Conservation (phyloP, 1,284 basidiomycete genomes). For the Trichosporon coremiiforme region DNA sequence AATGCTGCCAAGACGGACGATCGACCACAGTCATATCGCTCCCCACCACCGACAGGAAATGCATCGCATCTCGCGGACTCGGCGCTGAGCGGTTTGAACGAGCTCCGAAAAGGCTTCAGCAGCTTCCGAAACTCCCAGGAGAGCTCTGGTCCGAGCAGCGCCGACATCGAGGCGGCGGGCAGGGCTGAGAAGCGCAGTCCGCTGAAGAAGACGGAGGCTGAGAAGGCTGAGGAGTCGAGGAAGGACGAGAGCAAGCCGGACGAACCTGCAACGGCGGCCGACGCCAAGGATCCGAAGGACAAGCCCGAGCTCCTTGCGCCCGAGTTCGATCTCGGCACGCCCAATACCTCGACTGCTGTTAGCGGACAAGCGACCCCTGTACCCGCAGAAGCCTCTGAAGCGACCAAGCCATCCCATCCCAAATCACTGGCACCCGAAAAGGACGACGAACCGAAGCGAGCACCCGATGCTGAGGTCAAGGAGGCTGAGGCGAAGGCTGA, state of each 20-base stretch:
- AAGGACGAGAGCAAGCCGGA: neutral
- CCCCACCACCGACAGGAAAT: neutral
- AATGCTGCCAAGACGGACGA: neutral
- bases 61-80: constrained; percentile 43
- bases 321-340: neutral
- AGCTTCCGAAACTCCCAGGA: constrained; percentile 27
- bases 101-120: constrained; percentile 33
- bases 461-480: neutral
- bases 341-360: constrained; percentile 4
- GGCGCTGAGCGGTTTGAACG: constrained; percentile 43
- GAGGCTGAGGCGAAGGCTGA: constrained; percentile 3
- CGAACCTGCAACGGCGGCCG: neutral
- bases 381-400: neutral
- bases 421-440: neutral
- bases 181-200: constrained; percentile 10
- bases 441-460: neutral
- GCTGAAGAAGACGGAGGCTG: too few species aligned
- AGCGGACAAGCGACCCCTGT: constrained; percentile 6
- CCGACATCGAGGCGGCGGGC: constrained; percentile 10
- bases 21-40: constrained; percentile 13
- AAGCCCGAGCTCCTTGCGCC: constrained; percentile 8
- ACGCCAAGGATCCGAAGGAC: neutral
- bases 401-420: neutral
- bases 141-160: constrained; percentile 10
- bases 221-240: neutral